Base-by-base conservation (phyloP, 2,329 filamentous ascomycete genomes). In the Penicillium sp. region DNA sequence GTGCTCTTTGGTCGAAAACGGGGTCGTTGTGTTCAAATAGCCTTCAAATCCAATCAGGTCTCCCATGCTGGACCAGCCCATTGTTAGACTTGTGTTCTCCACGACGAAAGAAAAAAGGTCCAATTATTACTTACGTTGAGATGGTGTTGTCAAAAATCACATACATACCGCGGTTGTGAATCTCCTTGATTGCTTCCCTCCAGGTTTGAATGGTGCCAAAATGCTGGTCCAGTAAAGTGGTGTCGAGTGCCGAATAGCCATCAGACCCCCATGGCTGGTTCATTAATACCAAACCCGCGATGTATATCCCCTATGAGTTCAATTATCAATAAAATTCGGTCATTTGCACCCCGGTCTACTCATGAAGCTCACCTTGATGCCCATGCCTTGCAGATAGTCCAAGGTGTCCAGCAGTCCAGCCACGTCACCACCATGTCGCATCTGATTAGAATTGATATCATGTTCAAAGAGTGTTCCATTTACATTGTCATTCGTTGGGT, bases 121-220 rank as follows among this genome's bases (percentile, higher is more conserved):
- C 18, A 4, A 38, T 7, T 29, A 47, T 35, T 29, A 71, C 77
- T 74, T 70, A 79, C 75, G 84, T 88, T 42, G 82, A 79, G 66
- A 87, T 79, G 2, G 85, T 87, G 63, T 87, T 87, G 66, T 87
- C 85, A 55, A 87, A 70, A 30, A 88, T 73, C 38, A 87, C 82
- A 71, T 86, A 86, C 84, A 88, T 87, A 49, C 78, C 81, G 29
- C 81, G 76, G 2, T 70, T 69, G 62, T 88, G 85, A n/a, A 87
- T 84, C 44, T 83, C 83, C 8, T 78, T 72, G 48, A 87, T 81
- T 2, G 79, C 78, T 42, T 74, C 68, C 61, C 83, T 79, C 83
- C 84, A 87, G 51, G 77, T 72, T 16, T 79, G 69, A 50, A 88
- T 81, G 46, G 77, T 79, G 16, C 84, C 85, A 58, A 82, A 83